phyloP scores from a whole-genome alignment of 805 yeast species.

The Kodamaea nitidulidarum region DNA sequence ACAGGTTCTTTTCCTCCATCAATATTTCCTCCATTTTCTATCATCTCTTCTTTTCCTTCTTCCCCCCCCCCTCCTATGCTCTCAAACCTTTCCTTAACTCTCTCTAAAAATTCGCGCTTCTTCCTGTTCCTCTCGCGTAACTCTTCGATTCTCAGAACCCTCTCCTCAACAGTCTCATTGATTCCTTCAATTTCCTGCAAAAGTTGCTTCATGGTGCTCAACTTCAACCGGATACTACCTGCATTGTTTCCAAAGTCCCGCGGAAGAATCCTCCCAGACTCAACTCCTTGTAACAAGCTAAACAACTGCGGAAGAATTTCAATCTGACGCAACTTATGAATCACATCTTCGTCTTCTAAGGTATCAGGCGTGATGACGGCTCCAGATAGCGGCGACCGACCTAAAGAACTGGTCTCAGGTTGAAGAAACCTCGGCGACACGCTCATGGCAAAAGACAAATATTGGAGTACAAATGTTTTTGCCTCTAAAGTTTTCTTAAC shows the following conservation, averaged over 20 bases:
- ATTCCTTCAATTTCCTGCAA: slow-evolving; percentile 44
- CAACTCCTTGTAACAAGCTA: slow-evolving; percentile 30
- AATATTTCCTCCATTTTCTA: background rate
- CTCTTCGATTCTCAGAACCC: slow-evolving; percentile 29
- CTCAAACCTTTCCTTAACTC: slow-evolving; percentile 7
- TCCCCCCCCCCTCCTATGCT: background rate
- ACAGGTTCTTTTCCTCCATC: too few species aligned
- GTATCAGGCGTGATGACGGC: slow-evolving; percentile 2
- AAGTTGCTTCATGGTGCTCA: slow-evolving; percentile 30
- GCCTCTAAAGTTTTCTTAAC: background rate
- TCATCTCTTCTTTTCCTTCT: background rate
- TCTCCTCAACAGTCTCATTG: slow-evolving; percentile 37
- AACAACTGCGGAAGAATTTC: slow-evolving; percentile 39
- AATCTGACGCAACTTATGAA: slow-evolving; percentile 23
- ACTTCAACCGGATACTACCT: slow-evolving; percentile 42
- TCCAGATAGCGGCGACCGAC: slow-evolving; percentile 1
- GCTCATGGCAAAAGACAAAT: background rate
- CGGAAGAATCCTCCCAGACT: slow-evolving; percentile 33
- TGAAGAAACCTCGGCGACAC: background rate
- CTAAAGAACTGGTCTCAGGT: background rate
- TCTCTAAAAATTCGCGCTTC: slow-evolving; percentile 21
- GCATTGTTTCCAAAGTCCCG: slow-evolving; percentile 42
- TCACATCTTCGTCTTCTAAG: slow-evolving; percentile 11
- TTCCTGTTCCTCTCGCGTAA: slow-evolving; percentile 28
- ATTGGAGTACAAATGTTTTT: too few species aligned